Conservation (phyloP, 768 basidiomycete species). For the Termitomyces sp. region DNA sequence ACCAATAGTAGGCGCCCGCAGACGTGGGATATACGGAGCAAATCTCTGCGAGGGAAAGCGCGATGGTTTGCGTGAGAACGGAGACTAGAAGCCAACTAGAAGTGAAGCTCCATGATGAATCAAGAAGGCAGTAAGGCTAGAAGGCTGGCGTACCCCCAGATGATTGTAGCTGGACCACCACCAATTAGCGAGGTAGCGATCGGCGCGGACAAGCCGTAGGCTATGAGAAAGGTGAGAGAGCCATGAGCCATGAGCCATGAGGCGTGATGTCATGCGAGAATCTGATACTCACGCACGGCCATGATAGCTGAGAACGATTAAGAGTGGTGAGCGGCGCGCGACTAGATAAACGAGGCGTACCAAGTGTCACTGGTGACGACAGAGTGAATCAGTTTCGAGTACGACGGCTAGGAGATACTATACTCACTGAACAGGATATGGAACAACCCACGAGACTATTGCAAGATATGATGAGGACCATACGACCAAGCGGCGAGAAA, state of each 20-base stretch:
- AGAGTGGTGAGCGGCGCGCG: constrained; percentile 5
- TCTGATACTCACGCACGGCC: constrained; percentile 52
- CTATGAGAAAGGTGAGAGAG: constrained; percentile 26
- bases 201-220: constrained; percentile 55
- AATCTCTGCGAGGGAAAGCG: constrained; percentile 57
- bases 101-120: neutral
- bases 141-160: constrained; percentile 49
- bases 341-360: constrained; percentile 26
- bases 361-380: constrained; percentile 42
- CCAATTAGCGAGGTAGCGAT: constrained; percentile 54
- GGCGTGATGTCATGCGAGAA: neutral
- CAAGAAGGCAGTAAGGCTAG: neutral
- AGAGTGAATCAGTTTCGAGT: neutral
- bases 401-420: neutral
- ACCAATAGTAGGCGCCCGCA: constrained; percentile 67
- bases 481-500: neutral
- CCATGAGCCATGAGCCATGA: neutral
- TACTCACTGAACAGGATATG: constrained; percentile 56
- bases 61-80: constrained; percentile 44
- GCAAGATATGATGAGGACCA: neutral
- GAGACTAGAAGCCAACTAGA: constrained; percentile 53
- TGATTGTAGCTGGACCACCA: constrained; percentile 55
- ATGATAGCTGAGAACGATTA: constrained; percentile 44
- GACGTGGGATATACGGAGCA: constrained; percentile 62
- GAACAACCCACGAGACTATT: constrained; percentile 47